These are phyloP conservation scores for Acacia confusa DNA, from an alignment of 306 rosid genomes.

Conservation along the genomic window DNA sequence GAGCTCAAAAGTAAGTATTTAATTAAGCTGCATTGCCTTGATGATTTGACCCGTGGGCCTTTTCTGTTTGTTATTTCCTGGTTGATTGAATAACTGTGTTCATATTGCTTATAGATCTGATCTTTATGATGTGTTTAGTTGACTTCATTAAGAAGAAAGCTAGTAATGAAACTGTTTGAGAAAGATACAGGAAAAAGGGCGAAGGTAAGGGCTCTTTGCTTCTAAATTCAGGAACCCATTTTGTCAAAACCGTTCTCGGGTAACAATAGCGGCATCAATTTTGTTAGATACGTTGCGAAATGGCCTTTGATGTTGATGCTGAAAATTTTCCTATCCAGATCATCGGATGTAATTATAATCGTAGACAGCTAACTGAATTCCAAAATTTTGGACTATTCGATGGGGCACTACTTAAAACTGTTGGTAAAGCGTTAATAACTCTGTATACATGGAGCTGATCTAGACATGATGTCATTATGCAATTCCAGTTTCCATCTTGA, in stretches of 20 bases:
- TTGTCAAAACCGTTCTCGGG: background rate
- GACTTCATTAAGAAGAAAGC: slow-evolving; percentile 25
- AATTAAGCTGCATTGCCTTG: background rate
- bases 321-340: background rate
- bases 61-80: slow-evolving; percentile 5
- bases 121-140: background rate
- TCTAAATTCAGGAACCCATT: background rate
- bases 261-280: background rate
- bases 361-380: background rate
- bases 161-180: background rate
- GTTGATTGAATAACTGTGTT: slow-evolving; percentile 9
- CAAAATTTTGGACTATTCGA: background rate
- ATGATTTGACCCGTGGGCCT: background rate
- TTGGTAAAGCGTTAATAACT: background rate
- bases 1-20: slow-evolving; percentile 64
- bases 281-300: background rate
- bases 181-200: background rate
- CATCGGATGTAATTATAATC: background rate
- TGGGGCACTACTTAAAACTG: background rate
- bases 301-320: background rate
- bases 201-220: background rate
- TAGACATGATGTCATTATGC: background rate
- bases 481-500: background rate
- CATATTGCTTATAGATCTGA: slow-evolving; percentile 28
- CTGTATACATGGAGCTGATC: background rate